These are phyloP conservation scores for Pilobolus umbonatus DNA, from an alignment of 192 early-diverging fungal genomes.

Conservation along the genomic window DNA sequence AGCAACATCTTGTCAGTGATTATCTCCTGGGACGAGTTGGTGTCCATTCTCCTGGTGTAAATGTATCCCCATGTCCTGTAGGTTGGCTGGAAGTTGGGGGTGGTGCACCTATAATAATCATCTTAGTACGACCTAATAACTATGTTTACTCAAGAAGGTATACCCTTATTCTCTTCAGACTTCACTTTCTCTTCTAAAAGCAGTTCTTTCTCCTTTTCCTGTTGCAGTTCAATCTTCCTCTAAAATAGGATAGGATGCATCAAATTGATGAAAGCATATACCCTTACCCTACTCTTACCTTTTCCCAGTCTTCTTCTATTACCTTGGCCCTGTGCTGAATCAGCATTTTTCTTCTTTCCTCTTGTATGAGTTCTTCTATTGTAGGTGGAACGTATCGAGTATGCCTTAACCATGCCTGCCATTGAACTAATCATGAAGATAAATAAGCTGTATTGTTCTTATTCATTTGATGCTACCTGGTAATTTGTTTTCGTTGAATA, in stretches of 20 bases:
- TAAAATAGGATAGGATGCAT: not conserved
- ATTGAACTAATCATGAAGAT: conserved; percentile 23
- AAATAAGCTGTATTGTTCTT: not conserved
- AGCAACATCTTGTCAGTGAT: not conserved
- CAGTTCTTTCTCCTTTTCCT: not conserved
- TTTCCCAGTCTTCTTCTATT: conserved; percentile 27
- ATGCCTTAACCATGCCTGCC: conserved; percentile 35
- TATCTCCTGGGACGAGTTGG: conserved; percentile 4
- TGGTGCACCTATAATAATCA: too few species aligned
- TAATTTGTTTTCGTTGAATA: conserved; percentile 23
- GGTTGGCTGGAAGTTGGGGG: conserved; percentile 14
- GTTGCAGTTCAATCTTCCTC: conserved; percentile 16
- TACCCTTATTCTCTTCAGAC: conserved; percentile 1
- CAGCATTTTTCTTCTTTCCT: conserved; percentile 17
- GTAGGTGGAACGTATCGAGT: conserved; percentile 23
- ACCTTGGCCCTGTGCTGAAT: conserved; percentile 25
- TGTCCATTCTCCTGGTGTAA: conserved; percentile 28
- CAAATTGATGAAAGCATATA: not conserved
- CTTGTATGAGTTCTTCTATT: conserved; percentile 19
- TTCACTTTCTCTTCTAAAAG: not conserved
- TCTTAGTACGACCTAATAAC: too few species aligned
- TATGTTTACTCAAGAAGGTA: not conserved
- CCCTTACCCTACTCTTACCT: not conserved
- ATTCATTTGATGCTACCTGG: conserved; percentile 19
- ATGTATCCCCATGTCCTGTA: conserved; percentile 28